Evolutionary conservation across 371 early-diverging fungal species (phyloP), one percentile per base, ranked within the genome.

Genomic region (Choanephora cucurbitarum): DNA sequence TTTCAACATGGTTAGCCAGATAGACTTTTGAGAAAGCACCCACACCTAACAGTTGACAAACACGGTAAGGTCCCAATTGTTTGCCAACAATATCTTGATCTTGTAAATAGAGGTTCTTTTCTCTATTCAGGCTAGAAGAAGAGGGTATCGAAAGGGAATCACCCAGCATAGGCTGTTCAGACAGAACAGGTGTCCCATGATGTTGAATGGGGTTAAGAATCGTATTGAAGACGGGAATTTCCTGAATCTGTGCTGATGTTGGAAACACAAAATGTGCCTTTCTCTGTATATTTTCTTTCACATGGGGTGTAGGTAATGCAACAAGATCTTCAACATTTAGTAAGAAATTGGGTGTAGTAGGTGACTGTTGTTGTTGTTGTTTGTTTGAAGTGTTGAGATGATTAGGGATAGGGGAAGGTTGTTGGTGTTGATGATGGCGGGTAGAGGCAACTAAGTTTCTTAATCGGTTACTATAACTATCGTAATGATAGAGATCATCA

Each of bases 21-120:
- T 72, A 79, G 5, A 79, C 79, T 49, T 68, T 68, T 22, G 76
- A 75, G 55, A 79, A 79, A 5, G 79, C 79, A 39, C 79, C 79
- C 1, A 71, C 64, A 3, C 76, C 79, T n/a, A 79, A 40, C 21
- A 72, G 41, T 23, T 60, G 55, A 33, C 49, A 43, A 22, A 79
- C 60, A 21, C 59, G 66, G 40, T 64, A 79, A 2, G 56, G 48
- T 14, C 72, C 72, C 17, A 77, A 56, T 14, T 63, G 67, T 31
- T 69, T 70, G 5, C 69, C 72, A 48, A 77, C 46, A 11, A 77
- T 42, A 34, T 69, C 64, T 28, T 62, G 58, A 17, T 57, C 58
- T 17, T 34, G 6, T 8, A 44, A 21, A 15, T 52, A 18, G 18
- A 43, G 14, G 19, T 40, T 50, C 44, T 59, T 48, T 10, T 62